These are phyloP conservation scores for Penicillium egyptiacum DNA, from an alignment of 495 filamentous ascomycete genomes.

Conservation along the genomic window DNA sequence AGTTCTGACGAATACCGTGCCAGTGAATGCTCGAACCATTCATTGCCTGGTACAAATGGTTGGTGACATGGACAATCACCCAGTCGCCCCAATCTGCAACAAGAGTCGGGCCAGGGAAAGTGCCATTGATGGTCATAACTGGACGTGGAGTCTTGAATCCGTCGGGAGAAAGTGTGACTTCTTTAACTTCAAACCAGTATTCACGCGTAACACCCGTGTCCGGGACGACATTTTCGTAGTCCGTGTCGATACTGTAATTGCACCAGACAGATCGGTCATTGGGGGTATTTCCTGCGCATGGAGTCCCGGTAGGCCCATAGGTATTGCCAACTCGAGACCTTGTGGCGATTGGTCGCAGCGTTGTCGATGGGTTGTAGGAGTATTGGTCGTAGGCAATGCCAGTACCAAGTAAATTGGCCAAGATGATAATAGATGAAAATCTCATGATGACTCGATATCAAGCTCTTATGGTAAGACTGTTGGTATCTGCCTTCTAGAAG, in stretches of 20 bases:
- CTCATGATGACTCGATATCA: neutral
- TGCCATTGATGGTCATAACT: constrained; percentile 72
- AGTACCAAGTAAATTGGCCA: neutral
- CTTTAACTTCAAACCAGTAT: constrained; percentile 32
- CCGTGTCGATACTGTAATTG: constrained; percentile 53
- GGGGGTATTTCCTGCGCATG: neutral
- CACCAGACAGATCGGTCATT: constrained; percentile 29
- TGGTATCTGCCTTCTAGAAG: no score
- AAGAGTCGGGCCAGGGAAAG: constrained; percentile 59
- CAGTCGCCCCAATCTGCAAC: constrained; percentile 66
- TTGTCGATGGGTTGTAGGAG: neutral
- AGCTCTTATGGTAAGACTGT: neutral
- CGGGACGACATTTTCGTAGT: constrained; percentile 50
- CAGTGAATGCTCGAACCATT: constrained; percentile 56
- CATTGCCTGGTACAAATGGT: constrained; percentile 69
- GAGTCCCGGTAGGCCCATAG: neutral
- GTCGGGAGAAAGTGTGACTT: constrained; percentile 64
- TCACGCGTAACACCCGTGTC: constrained; percentile 37
- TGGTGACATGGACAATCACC: constrained; percentile 67
- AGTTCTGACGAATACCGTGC: constrained; percentile 49
- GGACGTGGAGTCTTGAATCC: constrained; percentile 49
- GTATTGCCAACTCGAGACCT: neutral
- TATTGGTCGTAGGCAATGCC: neutral
- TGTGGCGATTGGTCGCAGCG: neutral
- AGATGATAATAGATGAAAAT: neutral